phyloP scores from a whole-genome alignment of 805 yeast genomes.

The Candida takata region DNA sequence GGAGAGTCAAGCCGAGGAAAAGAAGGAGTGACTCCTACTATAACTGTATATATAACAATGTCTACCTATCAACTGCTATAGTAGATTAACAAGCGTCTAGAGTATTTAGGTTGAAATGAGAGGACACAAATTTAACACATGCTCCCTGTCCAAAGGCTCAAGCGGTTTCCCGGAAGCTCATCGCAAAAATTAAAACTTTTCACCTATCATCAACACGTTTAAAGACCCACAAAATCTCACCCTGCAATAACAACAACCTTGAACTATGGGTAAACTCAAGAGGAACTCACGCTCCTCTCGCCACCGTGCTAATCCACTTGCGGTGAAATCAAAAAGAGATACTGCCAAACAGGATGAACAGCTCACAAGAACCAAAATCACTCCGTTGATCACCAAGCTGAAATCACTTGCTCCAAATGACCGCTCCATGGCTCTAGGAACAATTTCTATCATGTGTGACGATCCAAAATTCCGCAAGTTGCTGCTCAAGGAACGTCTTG shows the following conservation, averaged over 20 bases:
- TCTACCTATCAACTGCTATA: no score
- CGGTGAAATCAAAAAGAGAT: slow-evolving; percentile 25
- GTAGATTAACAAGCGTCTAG: no score
- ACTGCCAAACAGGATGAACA: slow-evolving; percentile 35
- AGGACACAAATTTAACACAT: no score
- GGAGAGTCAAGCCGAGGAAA: background rate
- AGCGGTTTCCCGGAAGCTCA: no score
- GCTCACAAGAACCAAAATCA: slow-evolving; percentile 46
- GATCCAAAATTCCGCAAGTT: slow-evolving; percentile 55
- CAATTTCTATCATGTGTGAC: slow-evolving; percentile 65
- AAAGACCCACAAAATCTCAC: background rate
- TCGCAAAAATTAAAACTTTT: background rate
- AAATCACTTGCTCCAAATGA: slow-evolving; percentile 61
- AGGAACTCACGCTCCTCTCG: slow-evolving; percentile 50
- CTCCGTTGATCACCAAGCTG: slow-evolving; percentile 63
- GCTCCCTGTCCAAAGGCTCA: no score
- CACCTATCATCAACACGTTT: background rate
- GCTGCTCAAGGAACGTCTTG: slow-evolving; percentile 64
- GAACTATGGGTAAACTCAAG: slow-evolving; percentile 37
- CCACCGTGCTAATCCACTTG: slow-evolving; percentile 31
- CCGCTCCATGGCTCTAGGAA: slow-evolving; percentile 66
- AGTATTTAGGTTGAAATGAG: no score
- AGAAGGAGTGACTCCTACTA: no score
- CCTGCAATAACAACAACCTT: background rate
- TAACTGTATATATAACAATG: background rate